Conservation (phyloP, 1,139 yeast genomes). For the Komagataea norvegica region DNA sequence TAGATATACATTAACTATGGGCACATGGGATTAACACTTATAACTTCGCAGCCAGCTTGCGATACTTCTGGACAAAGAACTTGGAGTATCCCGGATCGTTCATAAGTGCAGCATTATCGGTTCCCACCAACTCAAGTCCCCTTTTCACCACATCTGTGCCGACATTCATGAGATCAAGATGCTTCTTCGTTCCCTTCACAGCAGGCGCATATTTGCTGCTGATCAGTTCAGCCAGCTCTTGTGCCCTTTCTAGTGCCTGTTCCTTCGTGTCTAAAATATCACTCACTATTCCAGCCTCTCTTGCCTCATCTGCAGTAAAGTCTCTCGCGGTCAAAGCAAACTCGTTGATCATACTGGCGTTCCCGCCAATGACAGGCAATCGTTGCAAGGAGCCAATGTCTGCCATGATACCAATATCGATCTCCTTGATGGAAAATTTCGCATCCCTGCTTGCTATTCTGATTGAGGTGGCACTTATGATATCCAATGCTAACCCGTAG, state of each 20-base stretch:
- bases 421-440: conserved; percentile 60
- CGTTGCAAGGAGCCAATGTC: conserved; percentile 79
- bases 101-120: conserved; percentile 40
- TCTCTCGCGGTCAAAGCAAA: conserved; percentile 59
- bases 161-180: conserved; percentile 46
- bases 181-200: conserved; percentile 58
- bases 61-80: conserved; percentile 8
- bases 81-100: conserved; percentile 8
- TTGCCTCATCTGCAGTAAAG: conserved; percentile 55
- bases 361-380: conserved; percentile 50
- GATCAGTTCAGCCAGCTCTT: conserved; percentile 47
- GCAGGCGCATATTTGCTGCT: conserved; percentile 53
- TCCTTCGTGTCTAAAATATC: conserved; percentile 43
- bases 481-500: conserved; percentile 67
- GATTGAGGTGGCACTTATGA: conserved; percentile 54
- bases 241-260: conserved; percentile 47
- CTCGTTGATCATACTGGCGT: conserved; percentile 57
- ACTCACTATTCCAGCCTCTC: conserved; percentile 51
- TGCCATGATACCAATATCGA: conserved; percentile 71
- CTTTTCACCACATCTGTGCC: conserved; percentile 42
- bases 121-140: conserved; percentile 52
- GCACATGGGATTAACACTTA: too few species aligned
- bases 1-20: too few species aligned
- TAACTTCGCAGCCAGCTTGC: conserved; percentile 5
- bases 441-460: conserved; percentile 54